A percentile compares a stretch with the other conserved stretches of the same genome.
Evolutionary conservation across 345 rosid genomes (phyloP).

Genomic region (Syzygium jambos): DNA sequence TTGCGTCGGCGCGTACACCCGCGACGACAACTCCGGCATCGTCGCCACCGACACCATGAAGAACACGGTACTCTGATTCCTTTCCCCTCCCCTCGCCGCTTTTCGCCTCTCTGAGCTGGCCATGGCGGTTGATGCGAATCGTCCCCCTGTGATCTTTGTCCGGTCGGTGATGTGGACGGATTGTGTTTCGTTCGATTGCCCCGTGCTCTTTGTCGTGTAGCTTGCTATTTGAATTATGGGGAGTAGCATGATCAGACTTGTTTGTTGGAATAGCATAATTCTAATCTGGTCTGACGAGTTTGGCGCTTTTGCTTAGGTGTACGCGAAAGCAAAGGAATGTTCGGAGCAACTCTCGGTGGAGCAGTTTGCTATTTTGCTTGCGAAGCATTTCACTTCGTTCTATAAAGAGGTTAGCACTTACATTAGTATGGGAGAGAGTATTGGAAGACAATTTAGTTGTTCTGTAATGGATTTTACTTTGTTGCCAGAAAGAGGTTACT

Average conservation of each 20-base stretch:
- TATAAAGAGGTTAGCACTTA: constrained; percentile 54
- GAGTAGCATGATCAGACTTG: not conserved
- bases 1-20: constrained; percentile 54
- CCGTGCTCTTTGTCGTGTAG: not conserved
- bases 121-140: not conserved
- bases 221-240: not conserved
- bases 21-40: constrained; percentile 72
- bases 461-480: not conserved
- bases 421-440: not conserved
- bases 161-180: not conserved
- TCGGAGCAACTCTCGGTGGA: constrained; percentile 59
- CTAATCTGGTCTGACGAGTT: not conserved
- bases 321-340: constrained; percentile 84
- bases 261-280: not conserved
- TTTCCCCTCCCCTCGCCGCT: not conserved
- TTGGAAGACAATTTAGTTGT: not conserved
- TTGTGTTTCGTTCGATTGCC: not conserved
- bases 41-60: constrained; percentile 98
- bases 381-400: constrained; percentile 65
- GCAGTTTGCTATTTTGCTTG: constrained; percentile 71
- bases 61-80: constrained; percentile 42
- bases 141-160: not conserved
- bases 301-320: constrained; percentile 38
- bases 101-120: not conserved
- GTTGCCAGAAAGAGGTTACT: not conserved